These are phyloP conservation scores for Takakia lepidozioides DNA, from an alignment of 225 moss, liverwort and hornwort species.

Conservation along the genomic window DNA sequence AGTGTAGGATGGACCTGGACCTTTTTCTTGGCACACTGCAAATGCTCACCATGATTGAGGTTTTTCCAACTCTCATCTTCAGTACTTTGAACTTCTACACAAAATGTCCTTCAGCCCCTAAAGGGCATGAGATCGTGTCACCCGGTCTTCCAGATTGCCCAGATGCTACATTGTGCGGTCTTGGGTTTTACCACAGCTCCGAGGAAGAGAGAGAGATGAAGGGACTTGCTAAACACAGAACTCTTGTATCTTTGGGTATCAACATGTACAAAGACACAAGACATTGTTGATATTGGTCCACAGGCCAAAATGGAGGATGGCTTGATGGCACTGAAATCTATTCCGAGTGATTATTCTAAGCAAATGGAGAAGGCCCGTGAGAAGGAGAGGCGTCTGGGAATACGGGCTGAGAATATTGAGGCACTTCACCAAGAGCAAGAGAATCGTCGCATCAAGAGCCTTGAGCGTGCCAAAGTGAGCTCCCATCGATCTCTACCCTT, in stretches of 20 bases:
- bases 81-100: no score
- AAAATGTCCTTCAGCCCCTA: no score
- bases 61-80: conserved; percentile 5
- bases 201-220: no score
- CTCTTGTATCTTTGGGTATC: no score
- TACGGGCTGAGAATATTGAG: conserved; percentile 65
- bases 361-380: conserved; percentile 67
- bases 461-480: conserved; percentile 55
- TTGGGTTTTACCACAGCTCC: no score
- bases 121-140: no score
- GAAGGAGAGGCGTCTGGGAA: conserved; percentile 69
- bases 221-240: no score
- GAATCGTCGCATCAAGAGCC: conserved; percentile 64
- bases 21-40: conserved; percentile 63
- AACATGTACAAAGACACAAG: no score
- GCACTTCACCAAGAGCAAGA: conserved; percentile 46
- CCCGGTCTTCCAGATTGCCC: no score
- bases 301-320: conserved; percentile 85
- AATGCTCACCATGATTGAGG: conserved; percentile 86
- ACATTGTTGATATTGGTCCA: no score
- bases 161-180: no score
- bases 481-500: background rate
- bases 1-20: conserved; percentile 68
- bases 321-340: conserved; percentile 33
- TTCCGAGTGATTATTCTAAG: conserved; percentile 59